phyloP scores from a whole-genome alignment of 2,329 filamentous ascomycete genomes.

The Penicillium sclerotiorum region DNA sequence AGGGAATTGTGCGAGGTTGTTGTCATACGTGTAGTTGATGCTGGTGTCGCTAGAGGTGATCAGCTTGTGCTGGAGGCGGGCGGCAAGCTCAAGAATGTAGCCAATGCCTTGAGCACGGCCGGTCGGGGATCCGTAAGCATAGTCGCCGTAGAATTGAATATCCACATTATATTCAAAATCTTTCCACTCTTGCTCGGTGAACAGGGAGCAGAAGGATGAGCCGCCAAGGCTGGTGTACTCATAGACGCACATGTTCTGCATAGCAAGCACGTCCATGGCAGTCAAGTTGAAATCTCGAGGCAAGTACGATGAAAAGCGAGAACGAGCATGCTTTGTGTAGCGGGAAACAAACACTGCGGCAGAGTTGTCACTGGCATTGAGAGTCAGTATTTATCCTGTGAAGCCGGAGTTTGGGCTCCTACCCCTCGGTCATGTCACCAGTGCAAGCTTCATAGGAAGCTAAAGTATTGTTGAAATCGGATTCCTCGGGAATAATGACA shows the following conservation, averaged over 20 bases:
- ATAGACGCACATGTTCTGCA: conserved; percentile 59
- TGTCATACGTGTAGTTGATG: conserved; percentile 54
- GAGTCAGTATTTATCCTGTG: neutral
- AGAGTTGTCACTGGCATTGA: conserved; percentile 20
- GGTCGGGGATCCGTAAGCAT: conserved; percentile 52
- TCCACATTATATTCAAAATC: conserved; percentile 59
- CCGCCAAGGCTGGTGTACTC: conserved; percentile 54
- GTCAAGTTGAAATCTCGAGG: conserved; percentile 54
- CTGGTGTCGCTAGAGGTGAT: conserved; percentile 54
- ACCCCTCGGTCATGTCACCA: conserved; percentile 29
- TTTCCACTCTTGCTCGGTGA: conserved; percentile 59
- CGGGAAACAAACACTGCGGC: conserved; percentile 48
- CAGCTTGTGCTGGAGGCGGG: conserved; percentile 51
- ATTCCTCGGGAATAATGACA: conserved; percentile 55
- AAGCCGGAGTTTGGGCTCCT: neutral
- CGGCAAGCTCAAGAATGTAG: conserved; percentile 56
- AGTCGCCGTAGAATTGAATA: conserved; percentile 53
- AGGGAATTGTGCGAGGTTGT: conserved; percentile 51
- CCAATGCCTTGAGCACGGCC: conserved; percentile 59
- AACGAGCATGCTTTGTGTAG: conserved; percentile 51
- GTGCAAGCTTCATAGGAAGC: conserved; percentile 56
- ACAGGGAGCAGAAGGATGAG: conserved; percentile 57
- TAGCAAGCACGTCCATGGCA: conserved; percentile 54
- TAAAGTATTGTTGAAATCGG: conserved; percentile 56
- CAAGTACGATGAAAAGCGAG: conserved; percentile 51